A percentile compares a stretch with the other conserved stretches of the same genome.
Conservation (phyloP, 2,329 filamentous ascomycete genomes). For the Cladosporium halotolerans region DNA sequence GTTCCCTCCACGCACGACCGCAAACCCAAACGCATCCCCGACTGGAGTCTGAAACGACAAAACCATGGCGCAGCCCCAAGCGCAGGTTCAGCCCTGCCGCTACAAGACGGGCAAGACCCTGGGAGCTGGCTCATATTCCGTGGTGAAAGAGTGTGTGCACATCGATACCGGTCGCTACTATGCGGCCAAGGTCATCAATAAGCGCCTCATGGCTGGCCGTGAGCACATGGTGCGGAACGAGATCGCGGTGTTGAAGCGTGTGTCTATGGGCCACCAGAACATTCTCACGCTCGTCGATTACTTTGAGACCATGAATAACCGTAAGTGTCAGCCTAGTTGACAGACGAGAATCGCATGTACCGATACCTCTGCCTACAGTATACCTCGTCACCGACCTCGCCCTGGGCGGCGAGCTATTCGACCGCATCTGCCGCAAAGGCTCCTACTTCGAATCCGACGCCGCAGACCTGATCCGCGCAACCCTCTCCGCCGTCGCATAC, state of each 20-base stretch:
- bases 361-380: constrained; percentile 41
- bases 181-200: constrained; percentile 99
- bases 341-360: neutral
- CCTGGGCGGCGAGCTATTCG: constrained; percentile 92
- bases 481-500: constrained; percentile 94
- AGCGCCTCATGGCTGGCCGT: constrained; percentile 90
- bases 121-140: constrained; percentile 92
- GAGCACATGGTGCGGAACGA: constrained; percentile 99
- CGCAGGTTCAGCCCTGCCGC: constrained; percentile 82
- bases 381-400: constrained; percentile 97
- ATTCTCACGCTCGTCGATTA: constrained; percentile 97
- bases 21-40: too few species aligned
- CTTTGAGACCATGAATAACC: constrained; percentile 99
- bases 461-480: constrained; percentile 88
- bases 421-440: constrained; percentile 96
- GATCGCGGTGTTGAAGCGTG: constrained; percentile 91
- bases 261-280: constrained; percentile 99
- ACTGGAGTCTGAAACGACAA: neutral
- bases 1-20: too few species aligned
- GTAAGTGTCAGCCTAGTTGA: constrained; percentile 37
- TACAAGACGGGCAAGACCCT: constrained; percentile 99
- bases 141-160: constrained; percentile 98
- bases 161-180: constrained; percentile 97
- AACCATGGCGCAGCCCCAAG: constrained; percentile 19
- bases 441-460: constrained; percentile 98